Conservation (phyloP, 345 rosid genomes). For the Aquilaria malaccensis region DNA sequence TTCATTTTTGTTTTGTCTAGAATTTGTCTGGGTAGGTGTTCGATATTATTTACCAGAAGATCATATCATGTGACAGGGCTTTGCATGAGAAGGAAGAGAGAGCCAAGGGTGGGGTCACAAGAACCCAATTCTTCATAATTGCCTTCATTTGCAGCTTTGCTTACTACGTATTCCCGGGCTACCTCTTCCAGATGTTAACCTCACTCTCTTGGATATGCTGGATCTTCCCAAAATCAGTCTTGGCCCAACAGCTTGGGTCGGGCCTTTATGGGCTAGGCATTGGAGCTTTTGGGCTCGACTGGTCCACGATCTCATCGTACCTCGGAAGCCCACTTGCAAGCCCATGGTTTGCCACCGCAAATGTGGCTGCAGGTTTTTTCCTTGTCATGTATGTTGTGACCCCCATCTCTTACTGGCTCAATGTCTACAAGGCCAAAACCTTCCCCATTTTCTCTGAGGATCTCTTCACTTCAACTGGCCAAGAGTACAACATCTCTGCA, state of each 20-base stretch:
- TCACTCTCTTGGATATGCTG: constrained; percentile 96
- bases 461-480: constrained; percentile 61
- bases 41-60: too few species aligned
- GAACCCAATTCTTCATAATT: constrained; percentile 79
- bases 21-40: too few species aligned
- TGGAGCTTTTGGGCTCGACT: constrained; percentile 68
- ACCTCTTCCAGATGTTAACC: constrained; percentile 76
- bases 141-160: constrained; percentile 86
- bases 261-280: constrained; percentile 92
- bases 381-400: constrained; percentile 67
- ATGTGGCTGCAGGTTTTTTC: constrained; percentile 73
- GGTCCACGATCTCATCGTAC: constrained; percentile 93
- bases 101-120: constrained; percentile 58
- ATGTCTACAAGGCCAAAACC: constrained; percentile 71
- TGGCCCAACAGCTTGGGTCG: constrained; percentile 90
- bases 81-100: constrained; percentile 86
- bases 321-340: constrained; percentile 99
- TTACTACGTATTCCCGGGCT: constrained; percentile 84
- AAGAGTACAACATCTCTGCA: constrained; percentile 62
- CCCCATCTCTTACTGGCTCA: constrained; percentile 71
- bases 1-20: too few species aligned
- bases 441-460: constrained; percentile 80
- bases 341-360: constrained; percentile 99
- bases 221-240: constrained; percentile 60
- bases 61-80: constrained; percentile 33